These are phyloP conservation scores for Naganishia albida DNA, from an alignment of 1,284 basidiomycete species.

Conservation along the genomic window DNA sequence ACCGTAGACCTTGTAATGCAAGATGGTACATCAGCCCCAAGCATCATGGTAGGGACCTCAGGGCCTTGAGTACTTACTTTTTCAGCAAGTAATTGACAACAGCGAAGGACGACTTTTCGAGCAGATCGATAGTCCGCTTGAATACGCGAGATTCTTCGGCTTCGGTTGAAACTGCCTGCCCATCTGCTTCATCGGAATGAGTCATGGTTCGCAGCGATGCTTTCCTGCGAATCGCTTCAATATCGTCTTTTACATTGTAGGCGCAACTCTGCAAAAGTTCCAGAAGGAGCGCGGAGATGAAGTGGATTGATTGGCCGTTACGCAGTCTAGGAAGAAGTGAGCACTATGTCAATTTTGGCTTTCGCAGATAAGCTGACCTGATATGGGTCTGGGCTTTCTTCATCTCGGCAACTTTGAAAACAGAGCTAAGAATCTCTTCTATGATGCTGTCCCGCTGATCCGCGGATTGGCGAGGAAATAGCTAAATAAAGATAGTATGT, in stretches of 20 bases:
- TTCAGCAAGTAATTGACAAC: conserved; percentile 24
- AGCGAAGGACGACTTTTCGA: conserved; percentile 24
- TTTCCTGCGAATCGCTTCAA: conserved; percentile 16
- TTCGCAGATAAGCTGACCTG: conserved; percentile 59
- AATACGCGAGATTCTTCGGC: conserved; percentile 9
- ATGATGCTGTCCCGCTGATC: conserved; percentile 89
- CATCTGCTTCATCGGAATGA: not conserved
- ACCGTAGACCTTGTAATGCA: conserved; percentile 59
- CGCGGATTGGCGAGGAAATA: conserved; percentile 84
- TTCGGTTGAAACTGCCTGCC: not conserved
- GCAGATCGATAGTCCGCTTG: conserved; percentile 14
- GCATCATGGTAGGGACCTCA: not conserved
- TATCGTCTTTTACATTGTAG: conserved; percentile 49
- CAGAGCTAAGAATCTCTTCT: conserved; percentile 85
- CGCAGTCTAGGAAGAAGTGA: conserved; percentile 45
- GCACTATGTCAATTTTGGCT: not conserved
- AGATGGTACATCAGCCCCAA: not conserved
- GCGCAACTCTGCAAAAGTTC: conserved; percentile 95
- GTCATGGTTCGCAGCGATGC: conserved; percentile 13
- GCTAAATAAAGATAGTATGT: conserved; percentile 54
- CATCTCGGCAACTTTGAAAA: conserved; percentile 85
- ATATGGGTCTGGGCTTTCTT: conserved; percentile 85
- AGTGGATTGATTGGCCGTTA: conserved; percentile 72
- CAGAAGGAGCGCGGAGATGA: conserved; percentile 84
- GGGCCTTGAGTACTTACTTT: conserved; percentile 1